Conservation (phyloP, 495 filamentous ascomycete genomes). For the Neurospora tetraspora region DNA sequence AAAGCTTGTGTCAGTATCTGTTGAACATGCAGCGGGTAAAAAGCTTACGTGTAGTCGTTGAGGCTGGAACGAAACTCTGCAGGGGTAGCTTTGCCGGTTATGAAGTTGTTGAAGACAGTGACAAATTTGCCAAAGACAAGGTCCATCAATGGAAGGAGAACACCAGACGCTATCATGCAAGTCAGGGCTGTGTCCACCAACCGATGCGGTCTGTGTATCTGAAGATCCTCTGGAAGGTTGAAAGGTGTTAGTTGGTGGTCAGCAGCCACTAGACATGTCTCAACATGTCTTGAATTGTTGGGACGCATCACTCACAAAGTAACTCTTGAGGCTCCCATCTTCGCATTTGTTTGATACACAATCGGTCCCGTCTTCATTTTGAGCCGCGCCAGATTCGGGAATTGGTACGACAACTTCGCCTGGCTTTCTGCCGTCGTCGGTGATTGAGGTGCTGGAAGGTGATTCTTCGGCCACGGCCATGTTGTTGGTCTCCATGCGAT, state of each 20-base stretch:
- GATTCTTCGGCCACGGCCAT: background rate
- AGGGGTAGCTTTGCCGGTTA: background rate
- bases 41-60: slow-evolving; percentile 9
- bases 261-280: background rate
- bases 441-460: background rate
- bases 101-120: slow-evolving; percentile 20
- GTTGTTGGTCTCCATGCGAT: background rate
- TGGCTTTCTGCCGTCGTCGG: background rate
- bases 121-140: slow-evolving; percentile 24
- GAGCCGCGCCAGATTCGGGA: background rate
- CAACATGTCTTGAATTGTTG: background rate
- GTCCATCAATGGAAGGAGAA: slow-evolving; percentile 26
- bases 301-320: background rate
- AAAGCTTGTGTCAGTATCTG: background rate
- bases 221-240: slow-evolving; percentile 9
- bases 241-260: background rate
- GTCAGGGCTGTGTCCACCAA: slow-evolving; percentile 8
- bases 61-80: slow-evolving; percentile 8
- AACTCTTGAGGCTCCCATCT: background rate
- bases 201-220: slow-evolving; percentile 5
- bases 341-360: background rate
- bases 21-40: background rate
- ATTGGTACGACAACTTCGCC: background rate
- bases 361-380: background rate
- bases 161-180: slow-evolving; percentile 20